Percentiles rank a stretch among this genome's conserved stretches.
Evolutionary conservation across 306 rosid species (phyloP).

Genomic region (Hippophae tibetana): DNA sequence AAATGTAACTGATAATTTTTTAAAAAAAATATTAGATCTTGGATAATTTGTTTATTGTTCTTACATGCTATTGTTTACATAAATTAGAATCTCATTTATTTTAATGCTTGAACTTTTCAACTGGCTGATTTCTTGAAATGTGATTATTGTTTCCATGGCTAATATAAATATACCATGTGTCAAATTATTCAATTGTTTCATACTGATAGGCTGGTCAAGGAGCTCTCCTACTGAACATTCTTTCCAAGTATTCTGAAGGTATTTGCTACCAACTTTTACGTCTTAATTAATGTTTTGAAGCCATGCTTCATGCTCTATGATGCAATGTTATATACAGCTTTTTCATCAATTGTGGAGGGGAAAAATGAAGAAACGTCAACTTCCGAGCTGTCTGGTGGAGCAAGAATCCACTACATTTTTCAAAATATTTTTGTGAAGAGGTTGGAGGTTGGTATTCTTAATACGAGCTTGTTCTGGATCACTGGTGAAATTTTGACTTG

Average conservation of each 20-base stretch:
- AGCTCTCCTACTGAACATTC: constrained; percentile 90
- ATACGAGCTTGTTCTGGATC: background rate
- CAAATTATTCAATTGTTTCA: constrained; percentile 12
- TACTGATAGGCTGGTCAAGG: constrained; percentile 85
- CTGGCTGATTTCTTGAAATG: constrained; percentile 1
- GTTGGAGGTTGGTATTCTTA: constrained; percentile 59
- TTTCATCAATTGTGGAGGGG: constrained; percentile 92
- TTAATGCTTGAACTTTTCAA: background rate
- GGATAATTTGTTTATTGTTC: background rate
- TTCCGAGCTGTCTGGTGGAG: constrained; percentile 88
- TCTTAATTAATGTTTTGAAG: constrained; percentile 2
- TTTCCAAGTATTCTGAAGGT: constrained; percentile 94
- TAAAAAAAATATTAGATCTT: too few relatives aligned
- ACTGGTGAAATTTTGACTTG: too few relatives aligned
- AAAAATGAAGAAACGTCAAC: constrained; percentile 97
- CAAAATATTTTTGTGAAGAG: constrained; percentile 87
- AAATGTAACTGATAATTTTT: too few relatives aligned
- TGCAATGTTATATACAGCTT: constrained; percentile 44
- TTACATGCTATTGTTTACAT: background rate
- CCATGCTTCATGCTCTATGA: too few relatives aligned
- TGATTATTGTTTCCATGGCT: background rate
- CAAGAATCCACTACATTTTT: constrained; percentile 88
- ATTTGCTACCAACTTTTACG: constrained; percentile 10
- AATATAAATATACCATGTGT: constrained; percentile 10
- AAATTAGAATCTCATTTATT: background rate